phyloP scores from a whole-genome alignment of 164 flowering plant genomes.

The Stephania yunnanensis region DNA sequence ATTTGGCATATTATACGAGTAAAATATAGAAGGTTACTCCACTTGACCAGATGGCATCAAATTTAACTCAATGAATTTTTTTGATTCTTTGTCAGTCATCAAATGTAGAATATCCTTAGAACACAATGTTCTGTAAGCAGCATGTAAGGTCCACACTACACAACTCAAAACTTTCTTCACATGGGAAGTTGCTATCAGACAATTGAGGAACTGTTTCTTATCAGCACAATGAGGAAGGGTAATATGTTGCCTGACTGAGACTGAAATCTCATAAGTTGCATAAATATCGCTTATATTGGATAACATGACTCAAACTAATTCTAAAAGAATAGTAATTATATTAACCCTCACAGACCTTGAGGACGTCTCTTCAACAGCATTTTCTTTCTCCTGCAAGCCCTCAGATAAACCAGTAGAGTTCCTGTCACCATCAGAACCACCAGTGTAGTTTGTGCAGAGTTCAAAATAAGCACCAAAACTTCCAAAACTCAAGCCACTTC shows the following conservation, averaged over 20 bases:
- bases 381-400: constrained; percentile 51
- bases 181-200: background rate
- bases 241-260: background rate
- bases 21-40: background rate
- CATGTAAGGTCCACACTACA: background rate
- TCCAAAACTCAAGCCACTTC: constrained; percentile 77
- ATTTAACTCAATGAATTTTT: background rate
- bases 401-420: constrained; percentile 49
- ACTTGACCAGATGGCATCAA: background rate
- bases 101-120: background rate
- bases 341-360: constrained; percentile 39
- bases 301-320: background rate
- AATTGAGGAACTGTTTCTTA: background rate
- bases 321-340: background rate
- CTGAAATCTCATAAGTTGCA: background rate
- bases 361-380: constrained; percentile 39
- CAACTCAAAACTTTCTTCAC: background rate
- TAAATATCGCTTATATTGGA: background rate
- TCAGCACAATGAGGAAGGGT: background rate
- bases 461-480: constrained; percentile 73
- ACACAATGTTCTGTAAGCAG: background rate
- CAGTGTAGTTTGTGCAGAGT: constrained; percentile 22
- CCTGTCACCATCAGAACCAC: constrained; percentile 43
- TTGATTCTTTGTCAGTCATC: background rate
- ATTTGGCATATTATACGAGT: background rate